Evolutionary conservation across 2,329 filamentous ascomycete species (phyloP).

Genomic region (Penicillium sclerotiorum): DNA sequence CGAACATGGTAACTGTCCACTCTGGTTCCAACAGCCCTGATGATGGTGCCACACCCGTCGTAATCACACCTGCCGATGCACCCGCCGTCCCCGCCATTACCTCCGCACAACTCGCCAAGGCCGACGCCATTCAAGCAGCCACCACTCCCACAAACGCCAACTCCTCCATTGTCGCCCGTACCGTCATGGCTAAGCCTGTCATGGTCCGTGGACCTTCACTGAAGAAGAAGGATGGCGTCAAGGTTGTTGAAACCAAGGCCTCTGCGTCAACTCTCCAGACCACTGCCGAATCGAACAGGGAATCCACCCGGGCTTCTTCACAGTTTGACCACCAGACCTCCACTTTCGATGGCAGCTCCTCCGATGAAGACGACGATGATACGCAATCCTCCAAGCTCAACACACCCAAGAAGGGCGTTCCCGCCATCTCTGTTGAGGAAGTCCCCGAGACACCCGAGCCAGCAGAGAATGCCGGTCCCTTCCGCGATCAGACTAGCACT

Average conservation of each 20-base stretch:
- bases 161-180: conserved; percentile 47
- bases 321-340: conserved; percentile 29
- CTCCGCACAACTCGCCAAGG: conserved; percentile 44
- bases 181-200: conserved; percentile 47
- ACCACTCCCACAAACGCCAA: conserved; percentile 25
- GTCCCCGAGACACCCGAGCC: not conserved
- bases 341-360: conserved; percentile 37
- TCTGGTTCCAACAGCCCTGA: conserved; percentile 41
- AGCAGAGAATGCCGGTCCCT: conserved; percentile 24
- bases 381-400: conserved; percentile 21
- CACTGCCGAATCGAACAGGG: conserved; percentile 19
- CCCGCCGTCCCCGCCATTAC: conserved; percentile 77
- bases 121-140: conserved; percentile 31
- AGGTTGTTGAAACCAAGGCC: conserved; percentile 16
- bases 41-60: conserved; percentile 42
- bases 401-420: conserved; percentile 18
- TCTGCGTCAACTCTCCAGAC: conserved; percentile 2
- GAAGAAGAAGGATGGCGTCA: conserved; percentile 34
- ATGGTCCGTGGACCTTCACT: conserved; percentile 44
- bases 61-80: conserved; percentile 45
- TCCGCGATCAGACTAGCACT: conserved; percentile 31
- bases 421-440: conserved; percentile 25
- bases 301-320: too few relatives aligned
- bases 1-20: conserved; percentile 91
- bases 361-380: conserved; percentile 35